A percentile compares a stretch with the other conserved stretches of the same genome.
These are phyloP conservation scores for Cytidiella melzeri DNA, from an alignment of 768 basidiomycete genomes.

Conservation along the genomic window DNA sequence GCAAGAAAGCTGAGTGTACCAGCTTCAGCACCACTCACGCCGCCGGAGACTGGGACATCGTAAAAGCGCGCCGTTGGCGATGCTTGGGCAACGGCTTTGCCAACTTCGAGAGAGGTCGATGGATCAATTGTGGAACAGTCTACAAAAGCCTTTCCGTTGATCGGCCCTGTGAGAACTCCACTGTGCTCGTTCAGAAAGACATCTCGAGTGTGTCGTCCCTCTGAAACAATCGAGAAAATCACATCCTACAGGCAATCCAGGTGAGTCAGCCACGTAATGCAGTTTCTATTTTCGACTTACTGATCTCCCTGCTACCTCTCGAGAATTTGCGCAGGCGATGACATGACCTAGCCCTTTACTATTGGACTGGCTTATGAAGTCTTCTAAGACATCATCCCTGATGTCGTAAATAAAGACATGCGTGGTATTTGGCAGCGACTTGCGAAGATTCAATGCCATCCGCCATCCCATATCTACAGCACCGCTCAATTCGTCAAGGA, in stretches of 20 bases:
- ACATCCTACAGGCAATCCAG: neutral
- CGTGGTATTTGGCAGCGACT: neutral
- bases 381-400: neutral
- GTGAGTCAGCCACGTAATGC: too few species aligned
- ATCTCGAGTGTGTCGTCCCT: neutral
- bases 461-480: neutral
- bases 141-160: neutral
- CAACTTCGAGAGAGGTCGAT: neutral
- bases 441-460: neutral
- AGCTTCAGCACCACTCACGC: neutral
- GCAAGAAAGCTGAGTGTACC: neutral
- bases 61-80: neutral
- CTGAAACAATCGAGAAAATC: neutral
- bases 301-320: neutral
- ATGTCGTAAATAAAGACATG: neutral
- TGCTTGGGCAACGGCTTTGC: neutral
- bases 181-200: neutral
- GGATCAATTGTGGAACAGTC: neutral
- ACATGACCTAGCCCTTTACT: neutral
- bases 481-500: neutral
- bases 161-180: neutral
- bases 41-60: neutral
- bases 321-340: neutral
- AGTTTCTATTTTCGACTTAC: neutral
- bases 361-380: neutral